Evolutionary conservation across 2,329 filamentous ascomycete genomes (phyloP), one percentile per base, ranked within the genome.

Genomic region (Neospermospora avenae): DNA sequence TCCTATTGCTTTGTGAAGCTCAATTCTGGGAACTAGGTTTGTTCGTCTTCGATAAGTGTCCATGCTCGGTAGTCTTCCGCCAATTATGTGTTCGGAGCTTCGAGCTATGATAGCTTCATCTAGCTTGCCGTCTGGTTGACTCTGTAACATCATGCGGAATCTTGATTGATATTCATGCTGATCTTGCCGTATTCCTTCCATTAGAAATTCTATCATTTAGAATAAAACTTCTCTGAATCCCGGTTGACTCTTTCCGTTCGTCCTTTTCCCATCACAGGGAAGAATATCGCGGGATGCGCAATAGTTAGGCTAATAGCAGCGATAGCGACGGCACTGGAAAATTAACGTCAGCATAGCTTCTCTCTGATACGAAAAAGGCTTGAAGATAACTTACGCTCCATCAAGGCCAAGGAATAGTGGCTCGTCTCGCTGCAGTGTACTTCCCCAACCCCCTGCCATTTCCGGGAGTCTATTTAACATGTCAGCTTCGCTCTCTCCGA

Each of bases 361-460:
- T 3, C n/a, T n/a, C n/a, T n/a, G n/a, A n/a, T n/a, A n/a, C n/a
- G n/a, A n/a, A n/a, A 13, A 24, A 31, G 20, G 24, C 20, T 3
- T 22, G 16, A 20, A 13, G 3, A 18, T 28, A 35, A 57, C 55
- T 24, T 41, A 57, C 55, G 55, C 42, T 57, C 55, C 55, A 25
- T 57, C 55, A 8, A 57, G 55, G 4, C 18, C 24, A 18, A 57
- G 20, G 24, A 57, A 57, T 4, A 39, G 14, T 11, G 44, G 42
- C 24, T 57, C 55, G 31, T 57, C 35, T 7, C 55, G 31, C 44
- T 39, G 31, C 44, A 57, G 14, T 22, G 28, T 28, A 41, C 44
- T 48, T n/a, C 55, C 44, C 55, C 55, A 57, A 18, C 55, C 55
- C 20, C 55, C 55, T 13, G 55, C 42, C 55, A 57, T 57, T 18